These are phyloP conservation scores for Moesziomyces sp. DNA, from an alignment of 1,284 basidiomycete genomes.

Conservation along the genomic window DNA sequence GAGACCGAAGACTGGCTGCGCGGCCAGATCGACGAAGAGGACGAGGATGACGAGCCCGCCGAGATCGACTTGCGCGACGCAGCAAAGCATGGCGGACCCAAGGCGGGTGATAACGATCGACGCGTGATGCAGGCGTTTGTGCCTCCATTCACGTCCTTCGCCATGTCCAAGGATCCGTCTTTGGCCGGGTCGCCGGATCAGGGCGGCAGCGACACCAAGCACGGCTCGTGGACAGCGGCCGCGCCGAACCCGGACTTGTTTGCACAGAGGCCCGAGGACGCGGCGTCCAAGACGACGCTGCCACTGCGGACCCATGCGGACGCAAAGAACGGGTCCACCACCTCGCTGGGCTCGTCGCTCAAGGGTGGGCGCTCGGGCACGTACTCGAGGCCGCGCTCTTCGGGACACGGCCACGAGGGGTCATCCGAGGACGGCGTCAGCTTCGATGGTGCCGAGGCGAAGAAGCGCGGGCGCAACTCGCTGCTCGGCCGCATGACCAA, in stretches of 20 bases:
- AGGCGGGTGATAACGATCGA: slow-evolving; percentile 12
- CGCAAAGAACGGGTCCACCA: slow-evolving; percentile 14
- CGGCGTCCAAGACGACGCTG: slow-evolving; percentile 3
- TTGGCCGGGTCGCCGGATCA: slow-evolving; percentile 15
- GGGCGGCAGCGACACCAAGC: slow-evolving; percentile 34
- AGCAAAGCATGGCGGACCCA: slow-evolving; percentile 1
- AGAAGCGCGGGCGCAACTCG: slow-evolving; percentile 23
- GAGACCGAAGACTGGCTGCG: slow-evolving; percentile 22
- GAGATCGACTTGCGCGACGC: slow-evolving; percentile 1
- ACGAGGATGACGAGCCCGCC: slow-evolving; percentile 2
- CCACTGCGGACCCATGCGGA: slow-evolving; percentile 10
- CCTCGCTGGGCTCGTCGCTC: slow-evolving; percentile 22
- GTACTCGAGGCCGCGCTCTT: slow-evolving; percentile 17
- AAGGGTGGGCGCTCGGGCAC: slow-evolving; percentile 21
- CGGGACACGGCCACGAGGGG: slow-evolving; percentile 16
- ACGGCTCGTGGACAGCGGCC: slow-evolving; percentile 30
- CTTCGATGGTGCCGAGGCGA: slow-evolving; percentile 17
- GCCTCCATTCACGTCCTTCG: slow-evolving; percentile 22
- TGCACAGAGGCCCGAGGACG: slow-evolving; percentile 4
- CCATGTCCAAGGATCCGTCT: slow-evolving; percentile 23
- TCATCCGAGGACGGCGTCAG: slow-evolving; percentile 33
- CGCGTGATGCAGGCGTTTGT: slow-evolving; percentile 26
- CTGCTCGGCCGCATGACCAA: slow-evolving; percentile 17
- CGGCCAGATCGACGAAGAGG: slow-evolving; percentile 19
- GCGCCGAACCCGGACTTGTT: slow-evolving; percentile 19